Evolutionary conservation across 73 alveolate genomes (phyloP).

Genomic region (Paramecium pentaurelia): DNA sequence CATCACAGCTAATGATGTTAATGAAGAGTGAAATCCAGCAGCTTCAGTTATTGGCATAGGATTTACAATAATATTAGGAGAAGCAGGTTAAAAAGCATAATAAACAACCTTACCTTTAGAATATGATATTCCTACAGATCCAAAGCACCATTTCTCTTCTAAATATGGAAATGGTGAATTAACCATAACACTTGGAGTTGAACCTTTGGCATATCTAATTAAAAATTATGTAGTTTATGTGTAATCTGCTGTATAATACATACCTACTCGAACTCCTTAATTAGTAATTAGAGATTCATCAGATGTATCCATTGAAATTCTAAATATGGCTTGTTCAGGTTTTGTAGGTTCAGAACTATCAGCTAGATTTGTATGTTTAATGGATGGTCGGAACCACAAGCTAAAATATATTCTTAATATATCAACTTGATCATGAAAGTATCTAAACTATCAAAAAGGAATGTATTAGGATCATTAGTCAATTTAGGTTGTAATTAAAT

Average conservation of each 20-base stretch:
- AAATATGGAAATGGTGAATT: neutral
- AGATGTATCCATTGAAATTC: constrained; percentile 18
- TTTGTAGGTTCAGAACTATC: neutral
- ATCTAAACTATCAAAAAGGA: neutral
- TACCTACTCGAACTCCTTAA: constrained; percentile 17
- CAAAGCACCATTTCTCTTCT: constrained; percentile 22
- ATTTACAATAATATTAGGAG: neutral
- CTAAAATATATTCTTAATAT: neutral
- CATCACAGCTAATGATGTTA: neutral
- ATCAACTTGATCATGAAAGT: neutral
- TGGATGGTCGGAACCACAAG: constrained; percentile 24
- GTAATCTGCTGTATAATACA: constrained; percentile 31
- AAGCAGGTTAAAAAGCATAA: constrained; percentile 17
- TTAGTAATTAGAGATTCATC: neutral
- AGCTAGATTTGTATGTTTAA: neutral
- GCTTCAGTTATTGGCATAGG: neutral
- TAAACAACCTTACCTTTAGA: neutral
- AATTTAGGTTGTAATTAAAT: neutral
- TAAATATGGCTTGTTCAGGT: constrained; percentile 13
- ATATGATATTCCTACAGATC: neutral
- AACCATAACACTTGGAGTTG: neutral
- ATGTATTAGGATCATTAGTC: neutral
- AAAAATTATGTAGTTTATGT: neutral
- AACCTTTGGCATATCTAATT: neutral
- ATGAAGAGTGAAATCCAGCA: neutral